Evolutionary conservation across 2,329 filamentous ascomycete species (phyloP).

Genomic region (Exophiala spinifera): DNA sequence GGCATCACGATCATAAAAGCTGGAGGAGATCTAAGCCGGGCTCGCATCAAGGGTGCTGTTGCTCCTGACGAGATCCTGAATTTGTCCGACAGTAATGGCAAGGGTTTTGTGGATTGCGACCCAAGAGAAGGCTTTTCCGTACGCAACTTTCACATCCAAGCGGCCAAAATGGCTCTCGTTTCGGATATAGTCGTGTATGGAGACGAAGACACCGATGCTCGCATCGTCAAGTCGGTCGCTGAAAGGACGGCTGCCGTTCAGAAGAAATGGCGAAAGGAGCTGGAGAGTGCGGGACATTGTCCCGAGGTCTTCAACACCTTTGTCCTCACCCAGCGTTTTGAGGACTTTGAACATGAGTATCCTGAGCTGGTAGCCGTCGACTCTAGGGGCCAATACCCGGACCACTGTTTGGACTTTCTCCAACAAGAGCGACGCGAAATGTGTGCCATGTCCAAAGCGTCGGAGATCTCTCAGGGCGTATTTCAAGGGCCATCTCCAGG

Average conservation of each 20-base stretch:
- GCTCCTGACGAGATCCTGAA: slow-evolving; percentile 75
- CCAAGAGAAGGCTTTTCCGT: slow-evolving; percentile 90
- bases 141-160: slow-evolving; percentile 94
- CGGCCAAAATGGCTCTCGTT: slow-evolving; percentile 78
- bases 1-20: slow-evolving; percentile 85
- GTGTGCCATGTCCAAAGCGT: slow-evolving; percentile 86
- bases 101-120: slow-evolving; percentile 76
- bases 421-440: slow-evolving; percentile 87
- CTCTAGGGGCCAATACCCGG: slow-evolving; percentile 67
- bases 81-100: slow-evolving; percentile 42
- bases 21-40: slow-evolving; percentile 69
- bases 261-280: slow-evolving; percentile 66
- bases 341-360: slow-evolving; percentile 67
- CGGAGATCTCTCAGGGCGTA: slow-evolving; percentile 84
- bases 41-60: slow-evolving; percentile 83
- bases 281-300: slow-evolving; percentile 54
- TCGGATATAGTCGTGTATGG: slow-evolving; percentile 94
- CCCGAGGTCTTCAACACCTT: slow-evolving; percentile 81
- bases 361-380: slow-evolving; percentile 72
- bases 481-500: slow-evolving; percentile 88
- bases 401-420: slow-evolving; percentile 81
- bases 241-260: slow-evolving; percentile 71
- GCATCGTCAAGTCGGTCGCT: slow-evolving; percentile 64
- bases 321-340: slow-evolving; percentile 57
- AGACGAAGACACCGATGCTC: slow-evolving; percentile 60